phyloP scores from a whole-genome alignment of 495 filamentous ascomycete genomes.

The Penicillium riverlandense region DNA sequence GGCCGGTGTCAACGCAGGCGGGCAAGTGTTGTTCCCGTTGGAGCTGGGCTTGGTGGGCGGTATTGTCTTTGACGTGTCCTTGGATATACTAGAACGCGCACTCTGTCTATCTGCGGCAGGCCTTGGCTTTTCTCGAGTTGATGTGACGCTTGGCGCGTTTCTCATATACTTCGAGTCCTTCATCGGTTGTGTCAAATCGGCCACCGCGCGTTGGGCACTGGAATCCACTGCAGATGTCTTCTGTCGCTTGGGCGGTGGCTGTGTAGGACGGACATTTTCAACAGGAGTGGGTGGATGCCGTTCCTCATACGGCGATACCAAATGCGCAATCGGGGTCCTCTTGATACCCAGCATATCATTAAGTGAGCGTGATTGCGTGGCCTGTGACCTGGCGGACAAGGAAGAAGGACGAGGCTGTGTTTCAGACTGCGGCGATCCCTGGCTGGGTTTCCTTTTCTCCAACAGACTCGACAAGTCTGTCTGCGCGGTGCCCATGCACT shows the following conservation, averaged over 20 bases:
- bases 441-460: constrained; percentile 47
- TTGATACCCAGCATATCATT: constrained; percentile 53
- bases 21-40: not conserved
- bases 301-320: constrained; percentile 44
- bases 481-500: constrained; percentile 60
- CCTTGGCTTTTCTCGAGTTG: not conserved
- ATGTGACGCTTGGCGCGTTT: not conserved
- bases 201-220: constrained; percentile 5
- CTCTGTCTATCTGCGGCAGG: too few species aligned
- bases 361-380: constrained; percentile 41
- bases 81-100: not conserved
- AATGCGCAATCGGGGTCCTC: constrained; percentile 39
- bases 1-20: not conserved
- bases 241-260: constrained; percentile 42
- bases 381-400: too few species aligned
- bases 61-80: not conserved
- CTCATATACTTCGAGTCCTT: not conserved
- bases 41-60: constrained; percentile 1
- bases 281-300: constrained; percentile 10
- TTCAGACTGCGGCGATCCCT: constrained; percentile 15
- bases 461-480: constrained; percentile 70
- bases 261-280: constrained; percentile 12
- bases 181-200: constrained; percentile 15
- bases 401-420: not conserved
- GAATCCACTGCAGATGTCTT: constrained; percentile 16